These are phyloP conservation scores for Neonectria coccinea DNA, from an alignment of 2,329 filamentous ascomycete species.

Conservation along the genomic window DNA sequence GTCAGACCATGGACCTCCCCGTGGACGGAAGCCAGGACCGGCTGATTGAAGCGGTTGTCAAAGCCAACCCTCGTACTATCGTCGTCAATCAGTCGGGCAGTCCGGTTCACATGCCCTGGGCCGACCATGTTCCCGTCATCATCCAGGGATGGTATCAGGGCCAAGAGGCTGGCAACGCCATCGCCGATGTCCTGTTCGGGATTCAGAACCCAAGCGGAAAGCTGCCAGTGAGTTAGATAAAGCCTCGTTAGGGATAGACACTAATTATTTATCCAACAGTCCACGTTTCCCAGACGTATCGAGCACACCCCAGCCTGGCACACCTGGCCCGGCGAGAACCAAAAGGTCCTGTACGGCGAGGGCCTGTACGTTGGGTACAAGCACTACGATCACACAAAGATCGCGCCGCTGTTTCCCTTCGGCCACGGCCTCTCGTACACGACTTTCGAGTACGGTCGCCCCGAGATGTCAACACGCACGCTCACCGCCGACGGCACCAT, in stretches of 20 bases:
- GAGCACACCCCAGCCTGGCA: constrained; percentile 77
- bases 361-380: constrained; percentile 79
- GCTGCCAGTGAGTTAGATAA: constrained; percentile 63
- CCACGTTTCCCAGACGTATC: constrained; percentile 73
- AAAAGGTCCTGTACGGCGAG: constrained; percentile 76
- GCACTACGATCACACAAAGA: constrained; percentile 73
- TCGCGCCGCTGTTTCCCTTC: constrained; percentile 75
- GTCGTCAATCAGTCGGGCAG: constrained; percentile 67
- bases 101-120: constrained; percentile 73
- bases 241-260: background rate
- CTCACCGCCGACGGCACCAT: constrained; percentile 55
- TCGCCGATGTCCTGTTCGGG: constrained; percentile 76
- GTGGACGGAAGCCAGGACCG: constrained; percentile 64
- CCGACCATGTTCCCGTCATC: constrained; percentile 71
- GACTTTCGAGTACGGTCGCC: constrained; percentile 71
- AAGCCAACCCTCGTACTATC: constrained; percentile 73
- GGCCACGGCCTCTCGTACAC: constrained; percentile 82
- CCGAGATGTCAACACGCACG: constrained; percentile 60
- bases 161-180: constrained; percentile 77
- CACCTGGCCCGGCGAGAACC: constrained; percentile 79
- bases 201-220: constrained; percentile 76
- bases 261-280: constrained; percentile 49
- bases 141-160: constrained; percentile 67
- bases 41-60: constrained; percentile 71
- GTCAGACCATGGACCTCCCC: constrained; percentile 79